Base-by-base conservation (phyloP, 2,329 filamentous ascomycete species). In the Aspergillus sp. region DNA sequence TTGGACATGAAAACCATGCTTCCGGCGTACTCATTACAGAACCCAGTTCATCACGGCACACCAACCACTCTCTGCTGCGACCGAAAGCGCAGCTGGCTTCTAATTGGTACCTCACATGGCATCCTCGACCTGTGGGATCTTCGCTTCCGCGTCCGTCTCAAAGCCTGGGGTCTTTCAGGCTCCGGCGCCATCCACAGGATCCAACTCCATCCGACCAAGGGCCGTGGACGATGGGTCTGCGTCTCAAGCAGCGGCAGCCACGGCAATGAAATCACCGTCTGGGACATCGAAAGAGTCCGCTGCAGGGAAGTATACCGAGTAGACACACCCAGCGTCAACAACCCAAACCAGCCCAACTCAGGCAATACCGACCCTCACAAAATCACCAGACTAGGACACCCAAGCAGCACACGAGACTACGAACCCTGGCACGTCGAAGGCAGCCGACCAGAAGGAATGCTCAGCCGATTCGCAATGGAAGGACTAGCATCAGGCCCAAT, bases 61-160 rank as follows among this genome's bases (percentile, higher is more conserved):
- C 91, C 92, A 1, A 97, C 91, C 0, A 95, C 91, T 66, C 97
- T 99, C 76, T 94, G 90, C 69, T 84, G 96, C 32, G 92, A 97
- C 70, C 85, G 87, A 59, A 91, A 88, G 71, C 88, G 90, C 54
- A 92, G 95, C 71, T 99, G 95, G 95, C 81, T 99, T 3, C 84
- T 96, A 1, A 79, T 98, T 0, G 95, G 93, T 38, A 99, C 96
- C 0, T 91, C 92, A 0, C 93, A 98, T 72, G 95, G 96, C 38
- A 89, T 98, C 27, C 81, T 99, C 7, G 90, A 96, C 72, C 83
- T 99, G 1, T 99, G 95, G 95, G 95, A 99, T 75, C 82, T 99
- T 42, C 89, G 95, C n/a, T 99, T 99, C 82, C 90, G 88, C 66
- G 85, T 98, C 68, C 86, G 92, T 21, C 81, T 98, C 23, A 92